Evolutionary conservation across 1,284 basidiomycete species (phyloP), one percentile per base, ranked within the genome.

Genomic region (Puccinia brachypodii): DNA sequence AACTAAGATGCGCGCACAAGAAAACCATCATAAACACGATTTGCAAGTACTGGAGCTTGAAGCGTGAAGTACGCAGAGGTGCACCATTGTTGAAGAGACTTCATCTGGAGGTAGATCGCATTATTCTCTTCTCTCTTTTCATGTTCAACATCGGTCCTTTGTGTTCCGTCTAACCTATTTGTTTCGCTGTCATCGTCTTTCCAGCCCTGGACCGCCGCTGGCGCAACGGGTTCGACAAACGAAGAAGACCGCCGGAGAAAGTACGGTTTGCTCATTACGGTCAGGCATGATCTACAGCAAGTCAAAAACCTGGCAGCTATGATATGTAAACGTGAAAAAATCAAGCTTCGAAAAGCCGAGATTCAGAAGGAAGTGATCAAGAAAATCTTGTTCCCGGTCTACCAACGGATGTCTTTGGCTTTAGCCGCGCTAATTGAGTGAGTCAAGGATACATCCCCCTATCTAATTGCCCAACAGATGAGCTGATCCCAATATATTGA

Each of bases 11-110:
- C 0, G 89, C 92, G 81, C 94, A 94, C 85, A 94, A 93, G 85
- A 86, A 88, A 2, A 92, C 92, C 44, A 93, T 96, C 76, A 88
- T 98, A 3, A 90, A 91, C 73, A 88, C 92, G 85, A 89, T 96
- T 47, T 96, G 94, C 84, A 90, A 92, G 84, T 99, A 98, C 86
- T 99, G 96, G 96, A 98, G 96, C 85, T 87, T 99, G 86, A 98
- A 99, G 87, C 89, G 96, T 6, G 96, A 99, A 86, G 93, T 91
- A 0, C 90, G 96, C 82, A 88, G 96, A 60, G 97, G 97, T 2
- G 97, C 97, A 1, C 96, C 96, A 1, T 87, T 99, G 75, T 88
- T 99, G 84, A 99, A 98, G 87, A 88, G 97, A 72, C 87, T 99
- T 76, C 96, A 99, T 87, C 89, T 99, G 42, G 96, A 99, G 87